Conservation (phyloP, 2,329 filamentous ascomycete species). For the Fusarium sp. region DNA sequence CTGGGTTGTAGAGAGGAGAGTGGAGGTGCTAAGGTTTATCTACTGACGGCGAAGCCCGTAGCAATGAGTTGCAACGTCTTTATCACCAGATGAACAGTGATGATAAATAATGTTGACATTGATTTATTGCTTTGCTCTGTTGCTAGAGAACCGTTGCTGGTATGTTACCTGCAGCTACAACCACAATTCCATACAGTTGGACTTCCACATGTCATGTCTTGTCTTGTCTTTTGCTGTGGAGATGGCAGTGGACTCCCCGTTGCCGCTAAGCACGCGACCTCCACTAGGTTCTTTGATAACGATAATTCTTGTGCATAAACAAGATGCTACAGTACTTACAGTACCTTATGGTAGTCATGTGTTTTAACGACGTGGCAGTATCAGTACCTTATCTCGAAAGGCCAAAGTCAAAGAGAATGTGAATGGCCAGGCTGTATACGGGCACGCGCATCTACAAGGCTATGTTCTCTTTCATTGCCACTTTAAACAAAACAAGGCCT, state of each 20-base stretch:
- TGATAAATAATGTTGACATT: background rate
- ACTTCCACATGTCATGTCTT: constrained; percentile 8
- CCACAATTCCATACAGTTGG: constrained; percentile 23
- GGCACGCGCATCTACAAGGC: constrained; percentile 4
- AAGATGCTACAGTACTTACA: background rate
- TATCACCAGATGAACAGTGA: background rate
- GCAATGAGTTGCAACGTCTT: background rate
- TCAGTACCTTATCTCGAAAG: background rate
- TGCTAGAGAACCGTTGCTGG: constrained; percentile 18
- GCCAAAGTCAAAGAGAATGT: background rate
- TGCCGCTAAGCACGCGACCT: constrained; percentile 40
- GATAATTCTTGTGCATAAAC: constrained; percentile 3
- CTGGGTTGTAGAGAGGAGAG: constrained; percentile 6
- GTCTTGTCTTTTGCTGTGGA: constrained; percentile 2
- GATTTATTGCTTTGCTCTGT: constrained; percentile 4
- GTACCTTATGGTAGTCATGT: background rate
- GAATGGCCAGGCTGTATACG: background rate
- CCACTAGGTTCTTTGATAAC: constrained; percentile 36
- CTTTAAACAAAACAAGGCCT: constrained; percentile 21
- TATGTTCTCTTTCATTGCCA: constrained; percentile 14
- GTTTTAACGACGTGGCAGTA: background rate
- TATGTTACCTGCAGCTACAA: constrained; percentile 19
- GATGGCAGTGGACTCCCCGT: constrained; percentile 24
- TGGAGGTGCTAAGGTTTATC: constrained; percentile 17
- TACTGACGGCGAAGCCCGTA: background rate